A percentile compares a stretch with the other conserved stretches of the same genome.
phyloP scores from a whole-genome alignment of 140 eudicot genomes.

The Oenanthe javanica region DNA sequence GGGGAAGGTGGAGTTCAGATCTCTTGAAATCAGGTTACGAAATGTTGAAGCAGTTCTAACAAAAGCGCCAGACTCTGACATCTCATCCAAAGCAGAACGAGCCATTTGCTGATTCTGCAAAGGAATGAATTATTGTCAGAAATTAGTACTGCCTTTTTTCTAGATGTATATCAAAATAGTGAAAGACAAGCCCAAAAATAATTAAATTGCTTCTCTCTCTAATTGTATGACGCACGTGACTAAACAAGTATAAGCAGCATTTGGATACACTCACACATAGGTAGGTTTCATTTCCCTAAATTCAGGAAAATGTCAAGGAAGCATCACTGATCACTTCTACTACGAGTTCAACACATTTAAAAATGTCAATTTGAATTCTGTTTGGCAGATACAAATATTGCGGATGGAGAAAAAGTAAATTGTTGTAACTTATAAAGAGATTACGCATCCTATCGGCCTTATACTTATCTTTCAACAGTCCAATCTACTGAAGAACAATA shows the following conservation, averaged over 20 bases:
- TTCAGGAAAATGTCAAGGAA: neutral
- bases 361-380: no score
- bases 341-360: neutral
- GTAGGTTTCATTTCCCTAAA: neutral
- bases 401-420: neutral
- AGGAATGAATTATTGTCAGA: constrained; percentile 4
- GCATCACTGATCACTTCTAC: neutral
- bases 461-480: no score
- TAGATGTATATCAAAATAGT: neutral
- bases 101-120: constrained; percentile 57
- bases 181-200: neutral
- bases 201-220: neutral
- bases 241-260: no score
- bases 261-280: neutral
- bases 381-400: neutral
- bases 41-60: constrained; percentile 72
- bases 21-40: constrained; percentile 65
- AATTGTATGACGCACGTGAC: no score
- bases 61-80: constrained; percentile 80
- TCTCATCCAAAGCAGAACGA: constrained; percentile 74
- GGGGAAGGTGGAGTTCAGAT: constrained; percentile 56
- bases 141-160: constrained; percentile 9
- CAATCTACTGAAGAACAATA: no score
- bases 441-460: no score
- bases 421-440: no score